Conservation (phyloP, 768 basidiomycete species). For the Podaxis sp. region DNA sequence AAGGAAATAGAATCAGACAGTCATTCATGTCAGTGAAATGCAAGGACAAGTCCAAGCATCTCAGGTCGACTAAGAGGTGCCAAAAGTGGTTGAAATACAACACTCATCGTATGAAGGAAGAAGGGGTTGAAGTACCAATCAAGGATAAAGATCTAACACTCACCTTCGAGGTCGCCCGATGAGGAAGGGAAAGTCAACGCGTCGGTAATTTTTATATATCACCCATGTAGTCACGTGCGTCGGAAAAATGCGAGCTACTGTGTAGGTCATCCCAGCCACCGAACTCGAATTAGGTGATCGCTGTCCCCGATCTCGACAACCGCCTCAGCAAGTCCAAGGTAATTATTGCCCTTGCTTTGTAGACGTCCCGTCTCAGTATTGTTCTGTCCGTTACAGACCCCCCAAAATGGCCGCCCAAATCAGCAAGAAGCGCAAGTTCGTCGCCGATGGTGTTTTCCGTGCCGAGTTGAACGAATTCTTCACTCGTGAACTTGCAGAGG, state of each 20-base stretch:
- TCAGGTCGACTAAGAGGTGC: slow-evolving; percentile 93
- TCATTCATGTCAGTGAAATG: slow-evolving; percentile 81
- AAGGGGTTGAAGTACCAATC: slow-evolving; percentile 17
- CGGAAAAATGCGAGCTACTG: slow-evolving; percentile 31
- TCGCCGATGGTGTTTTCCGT: slow-evolving; percentile 98
- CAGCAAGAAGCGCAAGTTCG: slow-evolving; percentile 99
- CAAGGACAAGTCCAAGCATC: slow-evolving; percentile 30
- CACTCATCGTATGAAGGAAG: slow-evolving; percentile 67
- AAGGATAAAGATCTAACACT: slow-evolving; percentile 18
- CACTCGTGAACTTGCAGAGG: slow-evolving; percentile 95
- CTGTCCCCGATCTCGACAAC: slow-evolving; percentile 25
- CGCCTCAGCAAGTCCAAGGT: slow-evolving; percentile 32
- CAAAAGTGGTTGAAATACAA: slow-evolving; percentile 71
- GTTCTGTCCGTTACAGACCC: not conserved
- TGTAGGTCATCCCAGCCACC: slow-evolving; percentile 33
- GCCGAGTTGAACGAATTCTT: slow-evolving; percentile 99
- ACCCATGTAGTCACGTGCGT: slow-evolving; percentile 21
- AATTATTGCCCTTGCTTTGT: slow-evolving; percentile 3
- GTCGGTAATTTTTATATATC: slow-evolving; percentile 4
- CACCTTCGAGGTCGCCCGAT: slow-evolving; percentile 19
- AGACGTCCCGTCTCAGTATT: not conserved
- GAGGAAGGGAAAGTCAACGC: not conserved
- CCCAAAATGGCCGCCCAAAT: slow-evolving; percentile 79
- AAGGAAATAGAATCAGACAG: slow-evolving; percentile 66
- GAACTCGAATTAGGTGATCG: slow-evolving; percentile 24